Percentiles rank a stretch among this genome's conserved stretches.
Conservation (phyloP, 257 asterid species). For the Capsicum rhomboideum region DNA sequence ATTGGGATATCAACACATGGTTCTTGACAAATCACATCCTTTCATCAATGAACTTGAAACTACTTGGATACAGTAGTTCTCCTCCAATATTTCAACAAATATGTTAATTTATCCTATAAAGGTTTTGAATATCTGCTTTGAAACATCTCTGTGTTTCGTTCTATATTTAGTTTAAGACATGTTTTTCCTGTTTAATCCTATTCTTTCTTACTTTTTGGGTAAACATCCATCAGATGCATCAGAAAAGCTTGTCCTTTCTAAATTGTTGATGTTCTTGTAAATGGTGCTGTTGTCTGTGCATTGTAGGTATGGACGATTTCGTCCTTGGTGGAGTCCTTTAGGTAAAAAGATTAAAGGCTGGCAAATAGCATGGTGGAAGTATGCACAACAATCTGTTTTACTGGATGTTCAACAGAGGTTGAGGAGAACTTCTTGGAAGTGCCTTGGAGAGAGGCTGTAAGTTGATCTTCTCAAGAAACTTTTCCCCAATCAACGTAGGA, state of each 20-base stretch:
- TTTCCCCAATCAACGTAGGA: not conserved
- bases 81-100: not conserved
- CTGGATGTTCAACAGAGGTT: slow-evolving; percentile 71
- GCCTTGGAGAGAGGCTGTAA: slow-evolving; percentile 91
- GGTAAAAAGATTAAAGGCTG: slow-evolving; percentile 66
- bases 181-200: not conserved
- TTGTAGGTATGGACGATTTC: slow-evolving; percentile 81
- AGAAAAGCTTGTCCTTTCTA: not conserved
- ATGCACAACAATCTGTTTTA: slow-evolving; percentile 82
- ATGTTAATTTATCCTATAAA: not conserved
- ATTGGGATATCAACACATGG: not conserved
- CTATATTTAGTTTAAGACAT: not conserved
- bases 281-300: slow-evolving; percentile 11
- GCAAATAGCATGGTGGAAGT: slow-evolving; percentile 95
- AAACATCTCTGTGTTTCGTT: not conserved
- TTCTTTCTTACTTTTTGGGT: not conserved
- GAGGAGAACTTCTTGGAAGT: slow-evolving; percentile 90
- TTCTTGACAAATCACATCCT: not conserved
- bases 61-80: not conserved
- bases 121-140: not conserved
- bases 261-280: not conserved
- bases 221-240: not conserved
- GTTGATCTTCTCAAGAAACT: slow-evolving; percentile 15
- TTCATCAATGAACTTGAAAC: not conserved
- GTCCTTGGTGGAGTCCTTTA: slow-evolving; percentile 93